These are phyloP conservation scores for Chlamydomonas eustigma DNA, from an alignment of 139 green algal genomes.

Conservation along the genomic window DNA sequence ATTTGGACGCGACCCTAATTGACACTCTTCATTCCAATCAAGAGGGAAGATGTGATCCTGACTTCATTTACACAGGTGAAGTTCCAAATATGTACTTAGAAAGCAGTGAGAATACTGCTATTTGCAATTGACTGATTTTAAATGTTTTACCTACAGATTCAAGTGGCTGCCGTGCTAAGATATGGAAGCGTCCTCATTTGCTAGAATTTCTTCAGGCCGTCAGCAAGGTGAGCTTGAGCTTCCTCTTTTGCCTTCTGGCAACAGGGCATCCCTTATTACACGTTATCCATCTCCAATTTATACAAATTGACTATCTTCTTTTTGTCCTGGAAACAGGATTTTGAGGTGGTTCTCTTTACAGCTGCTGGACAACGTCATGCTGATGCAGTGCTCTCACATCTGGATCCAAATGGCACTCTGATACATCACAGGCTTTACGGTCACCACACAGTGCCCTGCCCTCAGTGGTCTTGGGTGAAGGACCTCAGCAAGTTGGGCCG, in stretches of 20 bases:
- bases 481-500: constrained; percentile 68
- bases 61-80: constrained; percentile 17
- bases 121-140: too few relatives aligned
- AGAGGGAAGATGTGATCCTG: not conserved
- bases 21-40: not conserved
- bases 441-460: constrained; percentile 25
- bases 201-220: constrained; percentile 4
- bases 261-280: too few relatives aligned
- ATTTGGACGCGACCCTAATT: constrained; percentile 12
- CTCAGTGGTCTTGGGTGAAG: constrained; percentile 64
- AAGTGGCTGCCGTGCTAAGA: not conserved
- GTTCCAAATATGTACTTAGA: too few relatives aligned
- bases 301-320: not conserved
- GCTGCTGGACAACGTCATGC: constrained; percentile 67
- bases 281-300: too few relatives aligned
- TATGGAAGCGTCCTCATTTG: not conserved
- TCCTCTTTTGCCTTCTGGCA: too few relatives aligned
- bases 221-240: not conserved
- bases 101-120: too few relatives aligned
- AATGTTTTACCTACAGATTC: constrained; percentile 1
- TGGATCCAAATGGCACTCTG: constrained; percentile 31
- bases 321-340: not conserved
- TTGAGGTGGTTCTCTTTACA: constrained; percentile 72
- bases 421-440: constrained; percentile 33
- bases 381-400: constrained; percentile 44